A percentile compares a stretch with the other conserved stretches of the same genome.
Conservation (phyloP, 345 rosid species). For the Arabidopsis thaliana region DNA sequence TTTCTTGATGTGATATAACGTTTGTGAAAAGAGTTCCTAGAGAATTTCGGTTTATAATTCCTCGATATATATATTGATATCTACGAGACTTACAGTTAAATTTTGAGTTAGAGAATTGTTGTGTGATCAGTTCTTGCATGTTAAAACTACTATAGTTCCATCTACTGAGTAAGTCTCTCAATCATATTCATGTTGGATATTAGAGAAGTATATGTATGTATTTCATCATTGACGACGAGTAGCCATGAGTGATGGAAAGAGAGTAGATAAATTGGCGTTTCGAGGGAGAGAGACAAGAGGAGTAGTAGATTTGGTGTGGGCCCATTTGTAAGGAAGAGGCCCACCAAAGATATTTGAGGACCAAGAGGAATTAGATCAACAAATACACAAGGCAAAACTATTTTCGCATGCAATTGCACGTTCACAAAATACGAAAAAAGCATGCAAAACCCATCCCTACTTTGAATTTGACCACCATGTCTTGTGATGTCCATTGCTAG, state of each 20-base stretch:
- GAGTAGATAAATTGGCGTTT: conserved; percentile 21
- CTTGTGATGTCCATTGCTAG: not conserved
- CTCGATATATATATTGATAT: no score
- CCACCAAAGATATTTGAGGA: conserved; percentile 43
- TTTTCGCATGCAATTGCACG: conserved; percentile 41
- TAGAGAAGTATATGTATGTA: conserved; percentile 11
- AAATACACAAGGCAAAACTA: conserved; percentile 14
- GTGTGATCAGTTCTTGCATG: not conserved
- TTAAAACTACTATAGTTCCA: conserved; percentile 9
- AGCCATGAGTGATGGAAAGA: conserved; percentile 30
- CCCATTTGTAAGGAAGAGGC: conserved; percentile 32
- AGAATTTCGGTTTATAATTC: not conserved
- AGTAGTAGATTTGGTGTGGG: conserved; percentile 40
- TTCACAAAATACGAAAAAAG: conserved; percentile 21
- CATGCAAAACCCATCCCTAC: conserved; percentile 33
- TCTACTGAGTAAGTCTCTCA: not conserved
- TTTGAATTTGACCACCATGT: conserved; percentile 19
- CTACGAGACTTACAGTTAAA: not conserved
- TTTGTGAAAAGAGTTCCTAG: not conserved
- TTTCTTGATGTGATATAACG: conserved; percentile 19
- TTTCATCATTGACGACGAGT: conserved; percentile 9
- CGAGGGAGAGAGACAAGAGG: conserved; percentile 20
- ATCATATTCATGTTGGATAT: conserved; percentile 14
- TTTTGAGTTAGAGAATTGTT: conserved; percentile 4
- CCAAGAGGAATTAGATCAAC: conserved; percentile 31